phyloP scores from a whole-genome alignment of 345 rosid genomes.

The Aurinia saxatilis region DNA sequence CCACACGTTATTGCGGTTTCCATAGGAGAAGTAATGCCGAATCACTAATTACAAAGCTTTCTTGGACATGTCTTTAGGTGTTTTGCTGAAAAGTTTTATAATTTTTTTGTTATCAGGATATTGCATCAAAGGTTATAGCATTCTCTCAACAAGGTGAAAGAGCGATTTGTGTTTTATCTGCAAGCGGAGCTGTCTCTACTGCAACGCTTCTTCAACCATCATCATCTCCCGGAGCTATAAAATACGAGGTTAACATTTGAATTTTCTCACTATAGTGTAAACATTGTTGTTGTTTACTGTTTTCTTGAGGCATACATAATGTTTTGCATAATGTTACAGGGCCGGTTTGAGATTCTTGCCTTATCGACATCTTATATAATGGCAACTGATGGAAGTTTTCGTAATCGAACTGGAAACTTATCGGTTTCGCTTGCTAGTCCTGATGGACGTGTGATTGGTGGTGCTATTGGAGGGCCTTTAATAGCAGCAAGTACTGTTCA shows the following conservation, averaged over 20 bases:
- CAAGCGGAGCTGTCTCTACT: constrained; percentile 84
- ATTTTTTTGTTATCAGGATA: constrained; percentile 49
- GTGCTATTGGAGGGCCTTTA: constrained; percentile 85
- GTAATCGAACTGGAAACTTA: constrained; percentile 60
- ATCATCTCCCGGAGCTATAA: constrained; percentile 65
- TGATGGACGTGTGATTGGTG: constrained; percentile 91
- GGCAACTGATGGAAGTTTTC: constrained; percentile 39
- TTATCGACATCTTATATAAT: constrained; percentile 68
- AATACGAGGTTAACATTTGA: constrained; percentile 61
- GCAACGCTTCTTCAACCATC: constrained; percentile 83
- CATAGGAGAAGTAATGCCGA: constrained; percentile 55
- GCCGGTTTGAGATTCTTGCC: constrained; percentile 80
- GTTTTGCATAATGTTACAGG: constrained; percentile 41
- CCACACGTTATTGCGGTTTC: constrained; percentile 68
- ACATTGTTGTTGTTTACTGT: background rate
- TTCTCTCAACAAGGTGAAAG: constrained; percentile 90
- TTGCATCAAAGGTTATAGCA: constrained; percentile 67
- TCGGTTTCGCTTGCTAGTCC: constrained; percentile 92
- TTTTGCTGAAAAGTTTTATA: background rate
- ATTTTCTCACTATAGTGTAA: background rate
- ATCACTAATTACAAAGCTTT: background rate
- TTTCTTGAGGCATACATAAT: background rate
- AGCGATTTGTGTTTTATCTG: constrained; percentile 77
- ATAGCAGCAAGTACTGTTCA: constrained; percentile 90
- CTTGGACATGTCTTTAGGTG: background rate